Evolutionary conservation across 2,329 filamentous ascomycete genomes (phyloP).

Genomic region (Trichoderma hamatum): DNA sequence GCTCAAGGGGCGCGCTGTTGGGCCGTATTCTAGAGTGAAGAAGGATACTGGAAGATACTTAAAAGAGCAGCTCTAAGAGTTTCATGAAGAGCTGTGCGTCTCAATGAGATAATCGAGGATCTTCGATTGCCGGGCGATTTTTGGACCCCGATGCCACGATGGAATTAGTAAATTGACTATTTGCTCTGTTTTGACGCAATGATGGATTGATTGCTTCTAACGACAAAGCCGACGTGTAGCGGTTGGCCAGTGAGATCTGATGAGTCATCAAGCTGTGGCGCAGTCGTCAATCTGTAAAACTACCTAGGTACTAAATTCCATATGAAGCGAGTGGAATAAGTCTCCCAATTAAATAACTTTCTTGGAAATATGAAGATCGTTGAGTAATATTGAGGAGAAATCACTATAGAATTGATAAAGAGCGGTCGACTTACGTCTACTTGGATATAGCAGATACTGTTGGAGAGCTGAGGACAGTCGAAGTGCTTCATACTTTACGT

Average conservation of each 20-base stretch:
- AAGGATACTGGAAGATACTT: background rate
- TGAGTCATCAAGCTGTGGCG: conserved; percentile 33
- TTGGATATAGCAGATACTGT: background rate
- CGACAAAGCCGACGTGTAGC: conserved; percentile 12
- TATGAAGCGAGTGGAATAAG: background rate
- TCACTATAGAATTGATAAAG: background rate
- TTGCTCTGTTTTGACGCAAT: conserved; percentile 17
- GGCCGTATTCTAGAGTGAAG: background rate
- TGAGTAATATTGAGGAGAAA: background rate
- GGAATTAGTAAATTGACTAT: background rate
- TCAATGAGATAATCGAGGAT: background rate
- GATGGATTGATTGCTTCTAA: conserved; percentile 11
- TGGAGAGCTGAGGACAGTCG: background rate
- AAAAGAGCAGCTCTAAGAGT: background rate
- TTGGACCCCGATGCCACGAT: background rate
- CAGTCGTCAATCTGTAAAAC: background rate
- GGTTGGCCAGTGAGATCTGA: conserved; percentile 15
- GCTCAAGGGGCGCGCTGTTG: background rate
- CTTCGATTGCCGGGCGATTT: background rate
- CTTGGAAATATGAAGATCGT: background rate
- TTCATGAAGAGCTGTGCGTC: background rate
- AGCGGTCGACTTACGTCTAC: background rate
- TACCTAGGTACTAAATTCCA: background rate
- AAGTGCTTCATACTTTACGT: background rate
- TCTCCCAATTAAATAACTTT: background rate